Evolutionary conservation across 2,329 filamentous ascomycete species (phyloP), one percentile per base, ranked within the genome.

Genomic region (Lachnellula arida): DNA sequence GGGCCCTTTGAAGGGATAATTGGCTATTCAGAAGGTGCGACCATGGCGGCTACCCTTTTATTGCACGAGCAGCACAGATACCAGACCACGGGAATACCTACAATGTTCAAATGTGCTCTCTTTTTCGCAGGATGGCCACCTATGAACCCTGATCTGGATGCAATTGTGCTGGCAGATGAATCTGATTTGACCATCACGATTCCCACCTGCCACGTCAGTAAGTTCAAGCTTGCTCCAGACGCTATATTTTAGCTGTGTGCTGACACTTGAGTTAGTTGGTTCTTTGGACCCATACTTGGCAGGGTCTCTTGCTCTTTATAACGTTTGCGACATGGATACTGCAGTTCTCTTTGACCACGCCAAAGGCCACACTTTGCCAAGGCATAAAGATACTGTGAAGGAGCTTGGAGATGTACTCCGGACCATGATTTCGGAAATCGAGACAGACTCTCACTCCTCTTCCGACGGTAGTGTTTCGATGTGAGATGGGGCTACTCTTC

Each of bases 341-440:
- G 82, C 83, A 0, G 76, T 77, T 39, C 75, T 87, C 9, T 86
- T 87, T 58, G 84, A 87, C 59, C 82, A 85, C 55, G 83, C 80
- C 2, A 85, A 85, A 63, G 84, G 84, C 0, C 84, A 87, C 62
- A 86, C 81, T 0, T 70, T 86, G 2, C 84, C 84, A 0, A 72
- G 81, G 59, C 79, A 82, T 46, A 63, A 65, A 43, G 63, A 67
- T 23, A 72, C 69, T 1, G 60, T 73, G 8, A 60, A 61, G 11
- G 72, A 75, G 49, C 64, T 74, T 14, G 63, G 65, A 7, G 62
- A 66, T 12, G 52, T 65, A 23, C 61, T 71, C 8, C 56, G 64
- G n/a, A 53, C 47, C 2, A 65, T 65, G 62, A 55, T 58, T 28
- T 49, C 53, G 9, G 58, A 57, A 22, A 55, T 63, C 12, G 55